phyloP scores from a whole-genome alignment of 2,329 filamentous ascomycete genomes.

The Cladorrhinum sp. region DNA sequence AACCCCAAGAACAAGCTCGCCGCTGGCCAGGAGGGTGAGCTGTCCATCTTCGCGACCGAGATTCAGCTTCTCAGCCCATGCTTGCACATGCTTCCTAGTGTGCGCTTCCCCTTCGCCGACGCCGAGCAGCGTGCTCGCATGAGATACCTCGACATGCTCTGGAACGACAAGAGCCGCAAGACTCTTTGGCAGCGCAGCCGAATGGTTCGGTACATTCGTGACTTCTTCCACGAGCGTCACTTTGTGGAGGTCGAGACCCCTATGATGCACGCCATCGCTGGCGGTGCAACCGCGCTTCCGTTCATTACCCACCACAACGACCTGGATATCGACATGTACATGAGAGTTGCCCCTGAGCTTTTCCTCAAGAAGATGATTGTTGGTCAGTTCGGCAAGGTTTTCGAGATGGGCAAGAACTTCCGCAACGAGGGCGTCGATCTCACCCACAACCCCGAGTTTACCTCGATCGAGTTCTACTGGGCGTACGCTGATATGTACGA shows the following conservation, averaged over 20 bases:
- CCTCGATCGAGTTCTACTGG: slow-evolving; percentile 95
- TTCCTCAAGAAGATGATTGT: slow-evolving; percentile 97
- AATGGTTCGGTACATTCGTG: slow-evolving; percentile 84
- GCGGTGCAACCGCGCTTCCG: slow-evolving; percentile 91
- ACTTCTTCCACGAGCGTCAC: slow-evolving; percentile 81
- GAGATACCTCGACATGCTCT: slow-evolving; percentile 92
- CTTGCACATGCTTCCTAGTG: slow-evolving; percentile 83
- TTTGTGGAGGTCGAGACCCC: slow-evolving; percentile 96
- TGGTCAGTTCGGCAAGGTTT: slow-evolving; percentile 89
- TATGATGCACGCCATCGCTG: slow-evolving; percentile 95
- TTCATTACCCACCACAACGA: slow-evolving; percentile 98
- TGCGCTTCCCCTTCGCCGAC: slow-evolving; percentile 94
- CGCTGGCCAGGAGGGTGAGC: slow-evolving; percentile 77
- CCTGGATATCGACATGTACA: slow-evolving; percentile 87
- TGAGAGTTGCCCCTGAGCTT: slow-evolving; percentile 91
- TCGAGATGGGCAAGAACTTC: slow-evolving; percentile 94
- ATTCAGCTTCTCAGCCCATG: slow-evolving; percentile 85
- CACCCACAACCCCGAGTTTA: slow-evolving; percentile 98
- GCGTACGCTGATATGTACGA: slow-evolving; percentile 92
- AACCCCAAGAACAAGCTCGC: slow-evolving; percentile 84
- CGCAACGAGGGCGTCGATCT: slow-evolving; percentile 87
- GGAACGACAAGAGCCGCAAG: slow-evolving; percentile 84
- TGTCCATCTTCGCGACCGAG: slow-evolving; percentile 89
- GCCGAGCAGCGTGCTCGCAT: slow-evolving; percentile 90
- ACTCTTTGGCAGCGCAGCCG: slow-evolving; percentile 82